Evolutionary conservation across 495 filamentous ascomycete species (phyloP).

Genomic region (Polyplosphaeria fusca): DNA sequence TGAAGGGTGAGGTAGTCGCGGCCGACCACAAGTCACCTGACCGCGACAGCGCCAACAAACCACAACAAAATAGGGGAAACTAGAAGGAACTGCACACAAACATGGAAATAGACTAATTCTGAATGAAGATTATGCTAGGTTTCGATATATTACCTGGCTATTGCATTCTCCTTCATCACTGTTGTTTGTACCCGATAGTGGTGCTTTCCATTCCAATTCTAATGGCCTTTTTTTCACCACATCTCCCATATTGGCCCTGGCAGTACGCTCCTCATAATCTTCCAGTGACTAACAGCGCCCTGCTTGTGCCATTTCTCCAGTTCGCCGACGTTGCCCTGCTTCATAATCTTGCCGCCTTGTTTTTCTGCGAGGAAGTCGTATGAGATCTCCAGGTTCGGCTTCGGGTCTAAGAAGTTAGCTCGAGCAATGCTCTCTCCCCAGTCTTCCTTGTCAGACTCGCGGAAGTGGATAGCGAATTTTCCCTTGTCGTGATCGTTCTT

Average conservation of each 20-base stretch:
- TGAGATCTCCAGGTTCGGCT: conserved; percentile 64
- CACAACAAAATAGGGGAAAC: no score
- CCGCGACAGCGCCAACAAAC: no score
- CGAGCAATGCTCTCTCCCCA: conserved; percentile 68
- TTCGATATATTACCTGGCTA: no score
- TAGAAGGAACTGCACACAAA: no score
- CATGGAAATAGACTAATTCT: no score
- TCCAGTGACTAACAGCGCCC: conserved; percentile 82
- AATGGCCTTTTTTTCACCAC: conserved; percentile 70
- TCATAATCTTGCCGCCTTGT: conserved; percentile 47
- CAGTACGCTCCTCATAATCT: conserved; percentile 81
- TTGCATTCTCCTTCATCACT: no score
- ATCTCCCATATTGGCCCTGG: conserved; percentile 79
- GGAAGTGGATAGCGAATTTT: conserved; percentile 56
- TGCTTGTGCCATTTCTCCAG: conserved; percentile 67
- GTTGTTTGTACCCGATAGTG: no score
- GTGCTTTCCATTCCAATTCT: no score
- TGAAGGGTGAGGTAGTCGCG: no score
- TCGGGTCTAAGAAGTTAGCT: conserved; percentile 65
- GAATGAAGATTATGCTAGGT: no score
- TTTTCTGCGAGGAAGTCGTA: conserved; percentile 44
- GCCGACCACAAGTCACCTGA: no score
- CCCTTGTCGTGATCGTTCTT: conserved; percentile 42
- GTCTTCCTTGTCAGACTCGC: conserved; percentile 62
- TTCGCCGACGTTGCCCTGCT: conserved; percentile 54